phyloP scores from a whole-genome alignment of 805 yeast genomes.

The Wickerhamomyces chaumierensis region DNA sequence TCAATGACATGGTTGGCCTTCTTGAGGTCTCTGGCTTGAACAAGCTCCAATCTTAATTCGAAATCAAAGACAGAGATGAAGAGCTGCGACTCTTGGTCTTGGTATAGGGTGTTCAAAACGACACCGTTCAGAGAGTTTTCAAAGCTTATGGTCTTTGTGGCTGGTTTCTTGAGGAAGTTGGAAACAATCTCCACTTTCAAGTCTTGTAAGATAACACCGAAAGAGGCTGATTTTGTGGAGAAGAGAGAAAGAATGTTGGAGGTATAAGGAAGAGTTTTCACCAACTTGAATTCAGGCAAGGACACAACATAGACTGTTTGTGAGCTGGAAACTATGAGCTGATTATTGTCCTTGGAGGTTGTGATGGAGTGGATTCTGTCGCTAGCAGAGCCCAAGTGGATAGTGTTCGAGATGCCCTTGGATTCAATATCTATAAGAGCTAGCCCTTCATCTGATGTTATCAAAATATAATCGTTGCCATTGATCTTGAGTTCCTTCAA shows the following conservation, averaged over 20 bases:
- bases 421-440: background rate
- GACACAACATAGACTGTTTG: background rate
- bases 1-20: constrained; percentile 5
- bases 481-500: background rate
- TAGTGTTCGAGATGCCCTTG: background rate
- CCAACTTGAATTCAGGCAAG: background rate
- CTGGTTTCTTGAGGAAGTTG: background rate
- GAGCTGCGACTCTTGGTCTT: constrained; percentile 3
- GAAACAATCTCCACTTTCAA: background rate
- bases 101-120: background rate
- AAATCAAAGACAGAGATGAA: constrained; percentile 27
- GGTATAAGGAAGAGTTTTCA: background rate
- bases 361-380: background rate
- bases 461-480: background rate
- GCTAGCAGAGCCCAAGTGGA: background rate
- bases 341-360: background rate
- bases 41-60: constrained; percentile 25
- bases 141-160: background rate
- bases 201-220: background rate
- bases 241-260: background rate
- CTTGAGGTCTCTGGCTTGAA: constrained; percentile 13
- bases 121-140: background rate
- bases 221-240: background rate
- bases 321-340: background rate
- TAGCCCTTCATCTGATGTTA: background rate